Evolutionary conservation across 208 protist species (phyloP).

Genomic region (Trypanosomatidae sp.): DNA sequence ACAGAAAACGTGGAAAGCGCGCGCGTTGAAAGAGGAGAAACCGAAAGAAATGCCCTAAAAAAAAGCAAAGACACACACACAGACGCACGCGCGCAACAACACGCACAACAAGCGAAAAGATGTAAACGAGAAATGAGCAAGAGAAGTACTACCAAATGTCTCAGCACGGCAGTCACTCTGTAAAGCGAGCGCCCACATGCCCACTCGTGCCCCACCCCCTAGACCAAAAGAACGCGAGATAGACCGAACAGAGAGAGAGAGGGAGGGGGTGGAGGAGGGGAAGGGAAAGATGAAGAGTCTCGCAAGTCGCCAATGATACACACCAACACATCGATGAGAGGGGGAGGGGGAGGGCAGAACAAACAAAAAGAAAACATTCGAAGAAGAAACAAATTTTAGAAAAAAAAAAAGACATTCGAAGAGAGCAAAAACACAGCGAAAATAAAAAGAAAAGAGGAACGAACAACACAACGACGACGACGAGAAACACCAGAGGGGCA

Average conservation of each 20-base stretch:
- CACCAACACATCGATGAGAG: not conserved
- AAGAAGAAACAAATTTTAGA: not conserved
- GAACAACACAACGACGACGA: not conserved
- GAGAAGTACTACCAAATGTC: not conserved
- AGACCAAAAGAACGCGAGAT: not conserved
- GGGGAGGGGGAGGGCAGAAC: not conserved
- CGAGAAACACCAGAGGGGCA: not conserved
- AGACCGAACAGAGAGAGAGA: no score
- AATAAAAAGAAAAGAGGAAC: not conserved
- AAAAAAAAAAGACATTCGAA: not conserved
- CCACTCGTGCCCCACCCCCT: not conserved
- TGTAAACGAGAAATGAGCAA: no score
- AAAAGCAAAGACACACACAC: not conserved
- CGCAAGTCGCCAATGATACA: constrained; percentile 1
- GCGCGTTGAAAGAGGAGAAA: not conserved
- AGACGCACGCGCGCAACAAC: not conserved
- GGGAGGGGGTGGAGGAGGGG: not conserved
- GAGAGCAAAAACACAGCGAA: not conserved
- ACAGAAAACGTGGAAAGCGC: not conserved
- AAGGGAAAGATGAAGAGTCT: not conserved
- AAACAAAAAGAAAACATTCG: not conserved
- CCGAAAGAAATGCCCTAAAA: not conserved
- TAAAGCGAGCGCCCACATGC: not conserved
- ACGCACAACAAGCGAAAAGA: not conserved
- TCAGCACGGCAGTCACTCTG: not conserved